A percentile compares a stretch with the other conserved stretches of the same genome.
Evolutionary conservation across 495 filamentous ascomycete species (phyloP).

Genomic region (Aspergillus ellipticus): DNA sequence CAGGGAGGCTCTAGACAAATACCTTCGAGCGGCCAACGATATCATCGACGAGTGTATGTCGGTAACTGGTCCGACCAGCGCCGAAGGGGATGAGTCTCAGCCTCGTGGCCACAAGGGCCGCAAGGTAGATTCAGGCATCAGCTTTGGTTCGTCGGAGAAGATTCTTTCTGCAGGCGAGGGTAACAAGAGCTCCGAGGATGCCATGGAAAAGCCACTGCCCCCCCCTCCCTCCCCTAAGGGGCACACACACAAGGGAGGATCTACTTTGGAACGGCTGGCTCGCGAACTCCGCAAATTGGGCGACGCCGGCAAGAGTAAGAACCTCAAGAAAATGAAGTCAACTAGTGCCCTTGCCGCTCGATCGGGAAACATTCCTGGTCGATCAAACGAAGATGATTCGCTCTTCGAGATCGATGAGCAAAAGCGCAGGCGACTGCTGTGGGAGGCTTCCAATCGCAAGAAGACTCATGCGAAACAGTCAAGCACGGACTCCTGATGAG

Average conservation of each 20-base stretch:
- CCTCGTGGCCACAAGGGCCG: slow-evolving; percentile 39
- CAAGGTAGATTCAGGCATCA: slow-evolving; percentile 63
- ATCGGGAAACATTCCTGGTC: slow-evolving; percentile 22
- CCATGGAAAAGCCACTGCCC: slow-evolving; percentile 46
- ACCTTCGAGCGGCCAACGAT: slow-evolving; percentile 55
- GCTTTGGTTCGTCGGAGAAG: slow-evolving; percentile 43
- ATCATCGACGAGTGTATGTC: slow-evolving; percentile 58
- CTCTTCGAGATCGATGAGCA: slow-evolving; percentile 48
- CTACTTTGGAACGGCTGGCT: slow-evolving; percentile 56
- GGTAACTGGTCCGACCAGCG: slow-evolving; percentile 44
- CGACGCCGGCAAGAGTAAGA: slow-evolving; percentile 28
- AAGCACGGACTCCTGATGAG: slow-evolving; percentile 17
- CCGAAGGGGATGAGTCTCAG: slow-evolving; percentile 30
- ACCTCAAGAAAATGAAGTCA: slow-evolving; percentile 50
- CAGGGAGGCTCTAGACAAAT: slow-evolving; percentile 54
- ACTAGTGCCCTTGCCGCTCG: slow-evolving; percentile 32
- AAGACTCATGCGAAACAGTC: slow-evolving; percentile 26
- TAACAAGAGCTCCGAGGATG: slow-evolving; percentile 28
- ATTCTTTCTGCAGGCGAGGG: slow-evolving; percentile 27
- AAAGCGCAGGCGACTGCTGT: slow-evolving; percentile 45
- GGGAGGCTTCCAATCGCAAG: slow-evolving; percentile 46
- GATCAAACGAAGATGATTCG: slow-evolving; percentile 25
- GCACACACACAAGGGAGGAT: slow-evolving; percentile 33
- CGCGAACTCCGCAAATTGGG: slow-evolving; percentile 53
- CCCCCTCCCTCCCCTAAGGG: slow-evolving; percentile 35